These are phyloP conservation scores for Physocladia obscura DNA, from an alignment of 192 early-diverging fungal species.

Conservation along the genomic window DNA sequence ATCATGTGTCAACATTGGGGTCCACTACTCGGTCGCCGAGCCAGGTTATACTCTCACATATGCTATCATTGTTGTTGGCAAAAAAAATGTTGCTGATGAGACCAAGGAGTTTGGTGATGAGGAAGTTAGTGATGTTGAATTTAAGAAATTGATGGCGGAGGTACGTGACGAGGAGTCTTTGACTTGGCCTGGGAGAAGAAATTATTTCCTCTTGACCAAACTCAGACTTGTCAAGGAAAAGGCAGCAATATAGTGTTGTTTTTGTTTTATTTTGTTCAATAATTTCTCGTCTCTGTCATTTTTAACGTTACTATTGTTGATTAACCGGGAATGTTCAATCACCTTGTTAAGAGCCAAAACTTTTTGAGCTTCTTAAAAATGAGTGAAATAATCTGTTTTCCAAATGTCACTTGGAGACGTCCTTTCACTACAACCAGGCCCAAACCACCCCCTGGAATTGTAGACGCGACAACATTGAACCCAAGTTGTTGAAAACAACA, in stretches of 20 bases:
- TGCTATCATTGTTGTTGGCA: conserved; percentile 13
- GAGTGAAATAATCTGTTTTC: not conserved
- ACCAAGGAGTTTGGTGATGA: not conserved
- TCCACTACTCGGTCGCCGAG: not conserved
- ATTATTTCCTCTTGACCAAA: not conserved
- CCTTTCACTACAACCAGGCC: not conserved
- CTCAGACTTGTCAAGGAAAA: no score
- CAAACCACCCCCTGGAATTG: not conserved
- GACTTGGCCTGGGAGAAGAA: no score
- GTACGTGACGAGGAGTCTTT: no score
- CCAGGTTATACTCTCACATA: not conserved
- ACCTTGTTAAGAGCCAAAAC: no score
- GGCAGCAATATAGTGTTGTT: no score
- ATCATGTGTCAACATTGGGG: not conserved
- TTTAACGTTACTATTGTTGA: no score
- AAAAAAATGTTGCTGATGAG: not conserved
- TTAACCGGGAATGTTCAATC: no score
- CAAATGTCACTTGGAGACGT: not conserved
- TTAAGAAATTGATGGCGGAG: no score
- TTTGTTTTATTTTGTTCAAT: no score
- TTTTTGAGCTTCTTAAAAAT: no score
- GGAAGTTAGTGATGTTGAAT: no score
- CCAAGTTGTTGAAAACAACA: not conserved
- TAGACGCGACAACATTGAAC: not conserved
- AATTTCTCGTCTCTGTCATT: no score